Evolutionary conservation across 208 protist species (phyloP).

Genomic region (Wallacemonas collosoma): DNA sequence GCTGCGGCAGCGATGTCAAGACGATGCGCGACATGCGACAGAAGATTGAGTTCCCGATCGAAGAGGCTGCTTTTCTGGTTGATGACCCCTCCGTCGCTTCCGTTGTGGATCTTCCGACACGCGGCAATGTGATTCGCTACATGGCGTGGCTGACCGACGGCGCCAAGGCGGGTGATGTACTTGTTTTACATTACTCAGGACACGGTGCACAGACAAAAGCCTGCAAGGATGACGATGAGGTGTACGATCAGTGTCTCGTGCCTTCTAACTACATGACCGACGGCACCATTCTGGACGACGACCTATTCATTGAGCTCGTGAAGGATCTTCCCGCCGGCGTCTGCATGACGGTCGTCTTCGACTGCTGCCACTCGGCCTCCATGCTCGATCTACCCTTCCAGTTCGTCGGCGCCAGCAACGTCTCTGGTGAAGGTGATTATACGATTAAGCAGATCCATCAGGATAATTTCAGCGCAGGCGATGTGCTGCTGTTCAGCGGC

Average conservation of each 20-base stretch:
- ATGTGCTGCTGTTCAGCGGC: conserved; percentile 92
- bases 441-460: conserved; percentile 59
- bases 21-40: conserved; percentile 27
- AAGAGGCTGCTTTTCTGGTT: conserved; percentile 12
- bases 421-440: neutral
- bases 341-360: conserved; percentile 92
- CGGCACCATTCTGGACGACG: conserved; percentile 90
- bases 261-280: conserved; percentile 67
- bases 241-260: conserved; percentile 84
- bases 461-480: conserved; percentile 76
- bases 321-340: conserved; percentile 68
- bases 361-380: conserved; percentile 93
- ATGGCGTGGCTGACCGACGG: conserved; percentile 84
- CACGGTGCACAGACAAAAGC: conserved; percentile 79
- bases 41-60: conserved; percentile 14
- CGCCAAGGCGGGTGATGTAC: conserved; percentile 81
- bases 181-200: conserved; percentile 93
- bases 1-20: conserved; percentile 62
- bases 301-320: conserved; percentile 83
- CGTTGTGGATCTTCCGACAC: conserved; percentile 74
- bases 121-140: conserved; percentile 84
- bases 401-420: conserved; percentile 55
- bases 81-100: conserved; percentile 14
- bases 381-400: conserved; percentile 92
- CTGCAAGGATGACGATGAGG: conserved; percentile 53